Evolutionary conservation across 345 rosid genomes (phyloP).

Genomic region (Linum tenue): DNA sequence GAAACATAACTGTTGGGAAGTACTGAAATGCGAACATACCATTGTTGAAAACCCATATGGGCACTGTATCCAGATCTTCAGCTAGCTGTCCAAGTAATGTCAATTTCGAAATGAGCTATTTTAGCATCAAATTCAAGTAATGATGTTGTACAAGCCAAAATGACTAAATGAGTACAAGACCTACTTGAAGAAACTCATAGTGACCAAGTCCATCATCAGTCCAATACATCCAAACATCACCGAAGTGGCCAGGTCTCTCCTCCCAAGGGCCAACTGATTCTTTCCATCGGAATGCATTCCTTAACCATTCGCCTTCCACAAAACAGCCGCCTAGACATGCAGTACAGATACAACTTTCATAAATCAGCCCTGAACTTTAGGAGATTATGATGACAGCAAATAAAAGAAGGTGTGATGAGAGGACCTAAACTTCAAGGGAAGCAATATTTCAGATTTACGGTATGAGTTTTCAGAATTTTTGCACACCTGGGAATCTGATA

Average conservation of each 20-base stretch:
- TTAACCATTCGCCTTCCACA: slow-evolving; percentile 91
- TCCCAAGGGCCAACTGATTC: slow-evolving; percentile 91
- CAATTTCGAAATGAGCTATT: slow-evolving; percentile 5
- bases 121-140: neutral
- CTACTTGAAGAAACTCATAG: slow-evolving; percentile 79
- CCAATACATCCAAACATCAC: slow-evolving; percentile 98
- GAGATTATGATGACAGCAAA: neutral
- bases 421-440: no score
- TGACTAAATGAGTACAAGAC: slow-evolving; percentile 12
- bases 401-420: no score
- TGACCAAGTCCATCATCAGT: slow-evolving; percentile 91
- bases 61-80: slow-evolving; percentile 77
- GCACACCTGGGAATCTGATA: slow-evolving; percentile 76
- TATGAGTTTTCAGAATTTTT: neutral
- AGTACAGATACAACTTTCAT: neutral
- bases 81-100: slow-evolving; percentile 44
- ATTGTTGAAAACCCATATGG: slow-evolving; percentile 93
- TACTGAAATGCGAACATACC: slow-evolving; percentile 29
- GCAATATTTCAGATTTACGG: no score
- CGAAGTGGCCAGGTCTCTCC: slow-evolving; percentile 95
- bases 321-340: slow-evolving; percentile 71
- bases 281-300: slow-evolving; percentile 98
- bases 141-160: neutral
- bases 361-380: neutral
- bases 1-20: neutral